Evolutionary conservation across 441 rosid genomes (phyloP).

Genomic region (Erodium texanum): DNA sequence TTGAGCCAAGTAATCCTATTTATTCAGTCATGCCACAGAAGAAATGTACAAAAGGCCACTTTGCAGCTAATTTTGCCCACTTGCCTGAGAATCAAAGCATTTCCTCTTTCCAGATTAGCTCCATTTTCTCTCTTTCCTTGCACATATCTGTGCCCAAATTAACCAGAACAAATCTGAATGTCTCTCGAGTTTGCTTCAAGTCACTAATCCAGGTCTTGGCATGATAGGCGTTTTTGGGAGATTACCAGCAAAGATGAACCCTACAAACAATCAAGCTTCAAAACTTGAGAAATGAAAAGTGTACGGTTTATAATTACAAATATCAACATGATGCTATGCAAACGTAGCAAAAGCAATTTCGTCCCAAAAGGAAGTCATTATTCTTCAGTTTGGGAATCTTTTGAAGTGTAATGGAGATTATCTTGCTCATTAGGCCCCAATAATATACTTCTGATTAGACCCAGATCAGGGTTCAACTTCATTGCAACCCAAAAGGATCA

Average conservation of each 20-base stretch:
- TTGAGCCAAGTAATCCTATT: no score
- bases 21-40: no score
- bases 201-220: slow-evolving; percentile 16
- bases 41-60: no score
- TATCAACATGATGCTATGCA: not conserved
- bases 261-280: slow-evolving; percentile 41
- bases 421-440: no score
- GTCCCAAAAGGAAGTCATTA: not conserved
- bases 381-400: not conserved
- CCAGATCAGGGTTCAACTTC: not conserved
- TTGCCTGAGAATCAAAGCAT: no score
- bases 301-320: not conserved
- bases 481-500: not conserved
- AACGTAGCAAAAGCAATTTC: not conserved
- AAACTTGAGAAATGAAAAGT: not conserved
- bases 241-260: slow-evolving; percentile 50
- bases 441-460: no score
- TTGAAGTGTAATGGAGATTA: no score
- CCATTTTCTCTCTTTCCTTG: no score
- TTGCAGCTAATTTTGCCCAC: no score
- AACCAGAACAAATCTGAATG: no score
- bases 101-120: no score
- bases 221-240: slow-evolving; percentile 39
- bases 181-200: not conserved
- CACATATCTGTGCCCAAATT: no score